Base-by-base conservation (phyloP, 371 early-diverging fungal genomes). In the Apophysomyces variabilis region DNA sequence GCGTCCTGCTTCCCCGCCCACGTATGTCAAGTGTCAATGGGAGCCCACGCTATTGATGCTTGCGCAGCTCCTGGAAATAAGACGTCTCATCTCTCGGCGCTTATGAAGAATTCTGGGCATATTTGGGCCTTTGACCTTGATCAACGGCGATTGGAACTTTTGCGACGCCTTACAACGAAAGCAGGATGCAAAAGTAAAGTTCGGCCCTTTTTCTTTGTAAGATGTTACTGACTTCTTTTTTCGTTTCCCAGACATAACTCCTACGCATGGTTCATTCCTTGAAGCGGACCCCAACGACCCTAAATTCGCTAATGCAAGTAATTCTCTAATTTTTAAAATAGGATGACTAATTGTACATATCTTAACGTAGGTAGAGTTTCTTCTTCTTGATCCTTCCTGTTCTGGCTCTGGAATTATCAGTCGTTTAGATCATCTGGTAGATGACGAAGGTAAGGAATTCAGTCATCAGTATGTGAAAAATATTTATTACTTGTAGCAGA, bases 41-140 rank as follows among this genome's bases (percentile, higher is more conserved):
- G 84, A 32, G 80, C 89, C 1, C 83, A 87, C 65, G 96, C 93
- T 2, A 92, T 99, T 59, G 99, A 99, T 81, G 95, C 95, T 4
- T 99, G 99, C 75, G 98, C 99, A 16, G 99, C 99, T 0, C 99
- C 99, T 6, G 99, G 99, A n/a, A 99, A 96, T 76, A 99, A 97
- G 76, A 96, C 98, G 8, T 90, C 96, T 43, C 97, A 98, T 72
- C 73, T 99, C 38, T 87, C 94, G 4, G 89, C 91, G 58, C 71
- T 95, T 21, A 92, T 98, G 92, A 87, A 87, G 14, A 94, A 95
- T 64, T 84, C 83, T 5, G 99, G 99, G 9, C 83, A 79, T 58
- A 89, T 99, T 39, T 94, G 88, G 78, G 99, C 99, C 0, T 93
- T 97, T 68, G 99, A 99, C 76, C 82, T 87, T 68, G 94, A 98